Conservation (phyloP, 202 grass and related monocot genomes). For the Zizania palustris region DNA sequence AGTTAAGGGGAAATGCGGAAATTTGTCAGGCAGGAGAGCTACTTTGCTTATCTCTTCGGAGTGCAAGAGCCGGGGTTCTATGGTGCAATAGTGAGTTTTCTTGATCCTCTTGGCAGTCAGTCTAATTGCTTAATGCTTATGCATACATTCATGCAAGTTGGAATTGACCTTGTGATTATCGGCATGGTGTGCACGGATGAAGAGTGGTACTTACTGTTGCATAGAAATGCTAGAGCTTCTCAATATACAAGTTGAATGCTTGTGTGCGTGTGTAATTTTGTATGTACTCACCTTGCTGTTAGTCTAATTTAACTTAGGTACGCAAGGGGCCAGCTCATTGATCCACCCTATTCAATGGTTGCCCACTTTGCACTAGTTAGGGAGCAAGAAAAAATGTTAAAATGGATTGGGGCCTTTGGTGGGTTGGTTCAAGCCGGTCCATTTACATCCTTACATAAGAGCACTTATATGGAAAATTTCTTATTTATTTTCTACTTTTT, state of each 20-base stretch:
- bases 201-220: background rate
- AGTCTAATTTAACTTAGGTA: background rate
- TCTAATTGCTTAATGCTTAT: background rate
- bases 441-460: background rate
- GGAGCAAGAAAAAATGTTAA: background rate
- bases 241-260: background rate
- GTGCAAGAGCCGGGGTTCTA: constrained; percentile 87
- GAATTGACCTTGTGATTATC: background rate
- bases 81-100: constrained; percentile 66
- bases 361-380: background rate
- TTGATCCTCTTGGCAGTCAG: background rate
- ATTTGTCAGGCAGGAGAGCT: constrained; percentile 85
- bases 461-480: background rate
- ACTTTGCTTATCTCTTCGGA: constrained; percentile 92
- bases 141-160: background rate
- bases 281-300: background rate
- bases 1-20: constrained; percentile 9
- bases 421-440: background rate
- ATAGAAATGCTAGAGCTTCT: background rate
- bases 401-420: too few relatives aligned
- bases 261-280: background rate
- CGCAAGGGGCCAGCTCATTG: background rate
- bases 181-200: background rate
- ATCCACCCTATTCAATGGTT: background rate
- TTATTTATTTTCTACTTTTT: background rate